Base-by-base conservation (phyloP, 2,329 filamentous ascomycete genomes). In the Ophiostoma ips region DNA sequence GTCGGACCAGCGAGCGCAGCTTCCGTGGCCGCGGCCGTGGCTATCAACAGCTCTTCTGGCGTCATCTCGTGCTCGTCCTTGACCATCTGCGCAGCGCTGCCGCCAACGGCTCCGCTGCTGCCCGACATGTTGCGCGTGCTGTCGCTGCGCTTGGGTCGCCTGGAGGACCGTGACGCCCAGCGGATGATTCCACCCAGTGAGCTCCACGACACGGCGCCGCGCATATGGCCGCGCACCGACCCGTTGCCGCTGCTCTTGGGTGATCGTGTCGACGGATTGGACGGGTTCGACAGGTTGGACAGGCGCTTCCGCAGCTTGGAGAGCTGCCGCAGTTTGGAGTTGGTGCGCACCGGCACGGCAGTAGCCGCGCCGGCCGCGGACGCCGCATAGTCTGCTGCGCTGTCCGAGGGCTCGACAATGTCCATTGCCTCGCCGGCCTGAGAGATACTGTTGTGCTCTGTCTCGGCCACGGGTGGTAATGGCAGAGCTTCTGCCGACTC, bases 101-200 rank as follows among this genome's bases (percentile, higher is more conserved):
- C 38, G 5, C 19, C 28, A 4, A 41, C 28, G 7, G 3, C 38
- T 10, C 38, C 38, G 15, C 38, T 41, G 21, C 38, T 41, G n/a
- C 24, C 40, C 24, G 89, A 95, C 0, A 87, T 86, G 60, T 95
- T 95, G 5, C 0, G 86, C 84, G 3, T 83, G 40, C 40, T 30
- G 75, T 2, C 63, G 73, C 61, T 75, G 65, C 11, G 45, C 21
- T 45, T 33, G 61, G 68, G 61, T 64, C 78, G 65, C 67, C 75
- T 70, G 63, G 70, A 71, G 63, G 70, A 71, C 71, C 76, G 70
- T 66, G 70, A 73, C 28, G 77, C 77, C 63, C 83, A 83, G 58
- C 77, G 79, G 65, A 95, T 87, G 34, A 95, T 44, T 0, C 34
- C 49, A 3, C 48, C 51, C 0, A 57, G 76, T 0, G 84, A 81